Percentiles rank a stretch among this genome's conserved stretches.
These are phyloP conservation scores for Takashimella tepidaria DNA, from an alignment of 1,284 basidiomycete genomes.

Conservation along the genomic window DNA sequence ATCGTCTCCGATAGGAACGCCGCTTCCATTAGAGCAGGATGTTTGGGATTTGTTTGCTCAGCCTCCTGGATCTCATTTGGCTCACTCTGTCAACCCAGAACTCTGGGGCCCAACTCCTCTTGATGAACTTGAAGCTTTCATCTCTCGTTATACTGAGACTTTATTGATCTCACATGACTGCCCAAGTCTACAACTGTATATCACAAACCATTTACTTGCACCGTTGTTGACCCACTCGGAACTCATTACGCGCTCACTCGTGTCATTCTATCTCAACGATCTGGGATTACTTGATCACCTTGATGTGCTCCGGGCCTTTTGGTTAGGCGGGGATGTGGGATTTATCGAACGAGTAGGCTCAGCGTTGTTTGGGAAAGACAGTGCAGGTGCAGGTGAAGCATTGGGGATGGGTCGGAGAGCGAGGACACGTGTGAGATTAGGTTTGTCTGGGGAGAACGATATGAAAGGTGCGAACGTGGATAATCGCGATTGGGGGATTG, in stretches of 20 bases:
- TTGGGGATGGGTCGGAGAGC: constrained; percentile 31
- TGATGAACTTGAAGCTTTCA: constrained; percentile 26
- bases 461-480: constrained; percentile 7
- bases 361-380: constrained; percentile 27
- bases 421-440: constrained; percentile 9
- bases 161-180: constrained; percentile 25
- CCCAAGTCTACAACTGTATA: constrained; percentile 35
- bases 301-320: constrained; percentile 38
- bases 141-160: constrained; percentile 19
- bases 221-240: constrained; percentile 31
- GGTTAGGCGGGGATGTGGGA: constrained; percentile 37
- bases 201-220: constrained; percentile 31
- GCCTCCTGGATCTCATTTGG: constrained; percentile 27
- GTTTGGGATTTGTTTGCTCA: constrained; percentile 25
- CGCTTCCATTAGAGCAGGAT: background rate
- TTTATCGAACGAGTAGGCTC: constrained; percentile 34
- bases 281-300: constrained; percentile 39
- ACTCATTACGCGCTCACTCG: constrained; percentile 36
- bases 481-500: constrained; percentile 51
- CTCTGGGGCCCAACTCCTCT: constrained; percentile 30
- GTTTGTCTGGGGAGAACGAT: background rate
- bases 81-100: background rate
- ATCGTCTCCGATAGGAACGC: background rate
- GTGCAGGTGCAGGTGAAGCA: background rate
- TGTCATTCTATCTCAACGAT: constrained; percentile 41